Base-by-base conservation (phyloP, 306 rosid species). In the Vigna hirtella region DNA sequence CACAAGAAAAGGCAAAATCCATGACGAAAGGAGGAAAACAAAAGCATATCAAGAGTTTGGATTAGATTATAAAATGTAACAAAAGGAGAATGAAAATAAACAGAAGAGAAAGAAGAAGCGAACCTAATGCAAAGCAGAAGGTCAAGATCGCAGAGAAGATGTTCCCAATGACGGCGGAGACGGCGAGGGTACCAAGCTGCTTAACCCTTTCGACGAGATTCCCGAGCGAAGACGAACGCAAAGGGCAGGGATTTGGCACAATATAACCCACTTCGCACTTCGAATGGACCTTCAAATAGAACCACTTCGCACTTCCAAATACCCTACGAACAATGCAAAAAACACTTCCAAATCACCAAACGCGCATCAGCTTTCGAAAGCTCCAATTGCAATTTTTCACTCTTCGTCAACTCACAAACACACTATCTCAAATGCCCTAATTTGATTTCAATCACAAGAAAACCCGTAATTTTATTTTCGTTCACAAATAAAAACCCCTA, bases 81-180 rank as follows among this genome's bases (percentile, higher is more conserved):
- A 28, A 52, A 30, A 49, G 24, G 38, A 16, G 49, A 50, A 70
- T 38, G 53, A 8, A 57, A 26, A 56, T 40, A 6, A 73, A 22
- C 2, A 6, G 9, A 56, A 61, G 62, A 59, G 13, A 26, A 13
- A 50, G 10, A 30, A 56, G 64, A 66, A 34, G 77, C 87, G 9
- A 78, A 95, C 99, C 99, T 85, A 96, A 83, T 26, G 99, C 99
- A 65, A 96, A 96, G 87, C 91, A 95, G 70, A 96, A 93, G 55
- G 99, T 96, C 85, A 96, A 85, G 91, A 96, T 96, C 89, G 97
- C 99, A 20, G 99, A 93, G 77, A 96, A 90, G 73, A 96, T 82
- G 83, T 91, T 96, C 52, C 96, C 96, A 76, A 96, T 77, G 45
- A 96, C 73, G 5, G 87, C 99, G 72, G 94, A 89, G 55, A 93